These are phyloP conservation scores for Physaria fendleri DNA, from an alignment of 345 rosid genomes.

Conservation along the genomic window DNA sequence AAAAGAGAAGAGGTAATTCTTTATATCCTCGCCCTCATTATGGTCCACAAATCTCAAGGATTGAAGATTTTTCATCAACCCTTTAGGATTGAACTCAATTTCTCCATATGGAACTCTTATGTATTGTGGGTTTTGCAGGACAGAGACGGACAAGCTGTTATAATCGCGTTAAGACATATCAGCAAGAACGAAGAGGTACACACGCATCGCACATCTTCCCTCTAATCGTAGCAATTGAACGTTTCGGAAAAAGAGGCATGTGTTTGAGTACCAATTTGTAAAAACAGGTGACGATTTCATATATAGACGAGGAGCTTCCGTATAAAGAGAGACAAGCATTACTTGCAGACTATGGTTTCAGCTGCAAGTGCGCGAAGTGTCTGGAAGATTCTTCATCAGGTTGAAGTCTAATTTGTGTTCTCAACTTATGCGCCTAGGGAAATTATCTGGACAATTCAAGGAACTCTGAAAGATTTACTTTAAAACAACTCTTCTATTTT, in stretches of 20 bases:
- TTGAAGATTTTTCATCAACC: neutral
- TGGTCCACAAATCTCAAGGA: neutral
- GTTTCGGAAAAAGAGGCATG: neutral
- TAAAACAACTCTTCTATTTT: too few species aligned
- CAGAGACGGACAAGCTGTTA: constrained; percentile 82
- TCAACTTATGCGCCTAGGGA: neutral
- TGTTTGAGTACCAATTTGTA: neutral
- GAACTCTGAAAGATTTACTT: too few species aligned
- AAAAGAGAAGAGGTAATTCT: constrained; percentile 85
- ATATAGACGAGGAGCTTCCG: constrained; percentile 73
- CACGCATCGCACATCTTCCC: neutral
- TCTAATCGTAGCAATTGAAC: neutral
- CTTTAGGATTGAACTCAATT: neutral
- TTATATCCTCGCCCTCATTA: neutral
- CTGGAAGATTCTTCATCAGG: constrained; percentile 31
- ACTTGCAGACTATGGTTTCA: constrained; percentile 80
- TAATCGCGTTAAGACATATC: constrained; percentile 51
- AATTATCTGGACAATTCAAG: neutral
- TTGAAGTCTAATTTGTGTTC: neutral
- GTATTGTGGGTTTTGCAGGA: constrained; percentile 41
- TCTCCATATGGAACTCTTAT: neutral
- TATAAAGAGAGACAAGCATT: constrained; percentile 55
- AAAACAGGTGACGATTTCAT: constrained; percentile 67
- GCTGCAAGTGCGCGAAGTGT: constrained; percentile 66
- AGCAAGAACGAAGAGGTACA: constrained; percentile 72